phyloP scores from a whole-genome alignment of 2,329 filamentous ascomycete species.

The Monilinia fructicola region DNA sequence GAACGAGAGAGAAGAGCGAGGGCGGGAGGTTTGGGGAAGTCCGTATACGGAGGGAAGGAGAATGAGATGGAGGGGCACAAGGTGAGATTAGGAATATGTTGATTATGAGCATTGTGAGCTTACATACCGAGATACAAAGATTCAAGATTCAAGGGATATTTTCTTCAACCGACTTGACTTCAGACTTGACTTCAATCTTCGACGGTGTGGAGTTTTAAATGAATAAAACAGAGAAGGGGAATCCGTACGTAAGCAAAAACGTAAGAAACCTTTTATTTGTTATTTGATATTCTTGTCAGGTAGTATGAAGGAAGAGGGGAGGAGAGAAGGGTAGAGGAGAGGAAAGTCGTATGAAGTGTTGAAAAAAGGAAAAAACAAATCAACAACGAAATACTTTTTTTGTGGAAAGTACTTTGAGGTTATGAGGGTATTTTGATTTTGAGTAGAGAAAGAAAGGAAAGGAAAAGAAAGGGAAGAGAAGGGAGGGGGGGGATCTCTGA shows the following conservation, averaged over 20 bases:
- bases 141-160: conserved; percentile 5
- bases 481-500: neutral
- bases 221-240: neutral
- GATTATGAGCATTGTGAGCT: neutral
- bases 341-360: neutral
- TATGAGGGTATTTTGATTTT: neutral
- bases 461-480: neutral
- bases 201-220: conserved; percentile 1
- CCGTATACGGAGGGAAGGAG: conserved; percentile 18
- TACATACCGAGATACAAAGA: neutral
- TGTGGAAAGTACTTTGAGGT: too few relatives aligned
- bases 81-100: neutral
- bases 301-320: neutral
- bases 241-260: conserved; percentile 16
- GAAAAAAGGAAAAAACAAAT: too few relatives aligned
- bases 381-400: too few relatives aligned
- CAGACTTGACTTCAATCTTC: conserved; percentile 13
- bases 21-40: conserved; percentile 17
- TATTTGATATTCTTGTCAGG: neutral
- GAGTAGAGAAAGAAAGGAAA: too few relatives aligned
- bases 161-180: conserved; percentile 14
- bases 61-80: neutral
- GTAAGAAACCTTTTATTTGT: neutral
- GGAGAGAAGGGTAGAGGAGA: neutral
- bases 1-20: neutral